Base-by-base conservation (phyloP, 2,329 filamentous ascomycete species). In the Thielaviopsis punctulata region DNA sequence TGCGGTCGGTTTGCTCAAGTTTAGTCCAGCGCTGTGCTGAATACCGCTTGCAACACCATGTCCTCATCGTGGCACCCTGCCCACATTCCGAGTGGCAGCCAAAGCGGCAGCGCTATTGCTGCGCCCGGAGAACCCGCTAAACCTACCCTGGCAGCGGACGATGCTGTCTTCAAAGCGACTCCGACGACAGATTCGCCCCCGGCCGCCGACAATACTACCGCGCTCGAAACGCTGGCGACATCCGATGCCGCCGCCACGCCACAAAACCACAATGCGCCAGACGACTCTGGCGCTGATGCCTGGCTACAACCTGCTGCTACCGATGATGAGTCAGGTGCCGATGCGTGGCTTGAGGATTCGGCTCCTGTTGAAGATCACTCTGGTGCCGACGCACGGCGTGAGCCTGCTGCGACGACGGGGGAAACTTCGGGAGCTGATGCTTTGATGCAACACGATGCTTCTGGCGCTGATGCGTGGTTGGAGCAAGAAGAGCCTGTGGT, bases 31-130 rank as follows among this genome's bases (percentile, higher is more conserved):
- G 30, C 30, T 15, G 30, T 15, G 30, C 30, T 15, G 30, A 15
- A 15, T 12, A 12, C n/a, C 13, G 30, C 30, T 36, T 36, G 30
- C 59, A 57, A 58, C 53, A 61, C 54, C 54, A 70, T 70, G 68
- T 64, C 64, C 58, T 60, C 66, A 51, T 63, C 65, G 59, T 68
- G 67, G 67, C 65, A 69, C 57, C 65, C 67, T 57, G 66, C 67
- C 48, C 58, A 65, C 54, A 66, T 69, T 62, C 68, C 69, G 27
- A 63, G 12, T 27, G 13, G n/a, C 30, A 36, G n/a, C 30, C 30
- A 36, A 9, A 36, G 13, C 30, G 9, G 4, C 30, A 36, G 3
- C 12, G 5, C 12, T 15, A 15, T 15, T 36, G n/a, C n/a, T 12
- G 33, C 23, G 15, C 24, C 43, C 19, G 22, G 27, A 12, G 30